phyloP scores from a whole-genome alignment of 1,139 yeast species.

The Saccharomyces hybrid region DNA sequence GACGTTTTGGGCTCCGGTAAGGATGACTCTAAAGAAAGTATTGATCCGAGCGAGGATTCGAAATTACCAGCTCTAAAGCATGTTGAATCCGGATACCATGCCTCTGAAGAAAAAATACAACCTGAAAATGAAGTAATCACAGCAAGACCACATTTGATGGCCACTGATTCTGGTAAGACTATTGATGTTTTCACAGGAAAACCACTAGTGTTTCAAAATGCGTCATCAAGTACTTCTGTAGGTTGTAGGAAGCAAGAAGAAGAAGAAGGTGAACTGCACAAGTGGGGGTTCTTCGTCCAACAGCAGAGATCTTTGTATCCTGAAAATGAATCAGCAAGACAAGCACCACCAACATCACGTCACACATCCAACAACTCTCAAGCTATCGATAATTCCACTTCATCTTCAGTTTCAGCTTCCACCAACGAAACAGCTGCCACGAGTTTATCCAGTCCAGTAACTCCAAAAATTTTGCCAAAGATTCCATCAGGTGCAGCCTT shows the following conservation, averaged over 20 bases:
- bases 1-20: constrained; percentile 10
- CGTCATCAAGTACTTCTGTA: constrained; percentile 54
- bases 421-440: constrained; percentile 10
- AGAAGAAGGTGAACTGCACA: constrained; percentile 85
- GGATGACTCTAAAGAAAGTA: neutral
- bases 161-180: constrained; percentile 50
- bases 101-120: constrained; percentile 4
- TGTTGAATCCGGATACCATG: constrained; percentile 13
- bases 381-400: constrained; percentile 7
- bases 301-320: constrained; percentile 44
- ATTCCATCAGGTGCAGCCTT: constrained; percentile 69
- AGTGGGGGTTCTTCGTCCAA: constrained; percentile 67
- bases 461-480: constrained; percentile 19
- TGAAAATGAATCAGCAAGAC: constrained; percentile 14
- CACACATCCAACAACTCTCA: constrained; percentile 1
- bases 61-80: constrained; percentile 13
- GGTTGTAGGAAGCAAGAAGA: constrained; percentile 73
- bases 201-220: constrained; percentile 51
- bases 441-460: constrained; percentile 6
- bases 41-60: neutral
- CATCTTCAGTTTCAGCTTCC: constrained; percentile 11
- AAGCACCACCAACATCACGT: neutral
- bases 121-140: constrained; percentile 8
- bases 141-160: constrained; percentile 55
- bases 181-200: constrained; percentile 62